phyloP scores from a whole-genome alignment of 2,329 filamentous ascomycete genomes.

The Aureobasidium sp. region DNA sequence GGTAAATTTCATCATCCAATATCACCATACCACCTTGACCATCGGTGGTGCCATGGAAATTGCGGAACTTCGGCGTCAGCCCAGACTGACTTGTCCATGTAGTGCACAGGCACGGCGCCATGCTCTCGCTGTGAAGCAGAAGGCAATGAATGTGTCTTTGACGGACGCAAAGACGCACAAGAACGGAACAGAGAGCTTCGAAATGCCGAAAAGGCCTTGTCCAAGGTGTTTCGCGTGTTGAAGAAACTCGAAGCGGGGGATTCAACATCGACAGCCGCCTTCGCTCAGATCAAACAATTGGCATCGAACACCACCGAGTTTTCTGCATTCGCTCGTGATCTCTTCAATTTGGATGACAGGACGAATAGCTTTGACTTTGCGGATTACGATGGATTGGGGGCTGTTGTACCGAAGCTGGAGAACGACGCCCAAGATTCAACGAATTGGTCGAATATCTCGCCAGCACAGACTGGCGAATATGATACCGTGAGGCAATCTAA shows the following conservation, averaged over 20 bases:
- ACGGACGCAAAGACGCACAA: slow-evolving; percentile 8
- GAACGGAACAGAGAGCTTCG: slow-evolving; percentile 8
- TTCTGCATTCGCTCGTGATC: not conserved
- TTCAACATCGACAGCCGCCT: not conserved
- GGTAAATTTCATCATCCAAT: not conserved
- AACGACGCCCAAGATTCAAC: not conserved
- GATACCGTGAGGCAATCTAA: not conserved
- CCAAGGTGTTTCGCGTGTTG: slow-evolving; percentile 2
- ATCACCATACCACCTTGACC: not conserved
- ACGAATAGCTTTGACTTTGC: not conserved
- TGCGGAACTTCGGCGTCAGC: not conserved
- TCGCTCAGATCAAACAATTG: not conserved
- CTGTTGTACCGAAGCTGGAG: not conserved
- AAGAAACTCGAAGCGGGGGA: slow-evolving; percentile 4
- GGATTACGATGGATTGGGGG: not conserved
- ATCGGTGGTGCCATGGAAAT: not conserved
- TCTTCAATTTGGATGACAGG: not conserved
- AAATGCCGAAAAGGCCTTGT: slow-evolving; percentile 5
- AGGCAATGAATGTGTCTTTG: slow-evolving; percentile 7
- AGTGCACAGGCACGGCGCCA: slow-evolving; percentile 9
- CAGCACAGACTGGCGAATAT: not conserved
- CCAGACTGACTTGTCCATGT: not conserved
- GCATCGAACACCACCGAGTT: not conserved
- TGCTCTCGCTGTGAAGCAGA: slow-evolving; percentile 7
- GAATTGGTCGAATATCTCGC: not conserved